Percentiles rank a stretch among this genome's conserved stretches.
Evolutionary conservation across 805 yeast genomes (phyloP).

Genomic region (Candida arabinofermentans): DNA sequence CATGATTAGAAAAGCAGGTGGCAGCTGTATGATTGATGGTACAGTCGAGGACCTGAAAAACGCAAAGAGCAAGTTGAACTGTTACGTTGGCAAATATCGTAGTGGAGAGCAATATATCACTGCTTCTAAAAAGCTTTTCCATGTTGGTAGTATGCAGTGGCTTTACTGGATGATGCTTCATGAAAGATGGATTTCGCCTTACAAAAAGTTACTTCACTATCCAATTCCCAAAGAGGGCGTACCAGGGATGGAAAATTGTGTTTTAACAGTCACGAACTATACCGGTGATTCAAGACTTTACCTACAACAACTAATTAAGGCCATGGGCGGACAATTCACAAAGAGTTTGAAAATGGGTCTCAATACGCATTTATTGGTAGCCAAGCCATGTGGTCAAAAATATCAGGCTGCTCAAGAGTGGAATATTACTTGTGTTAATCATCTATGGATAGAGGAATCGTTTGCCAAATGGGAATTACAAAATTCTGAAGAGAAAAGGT

Average conservation of each 20-base stretch:
- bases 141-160: slow-evolving; percentile 74
- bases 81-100: slow-evolving; percentile 61
- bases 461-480: slow-evolving; percentile 57
- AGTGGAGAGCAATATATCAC: slow-evolving; percentile 50
- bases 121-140: slow-evolving; percentile 38
- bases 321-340: slow-evolving; percentile 76
- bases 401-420: slow-evolving; percentile 70
- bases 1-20: slow-evolving; percentile 53
- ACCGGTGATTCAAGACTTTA: slow-evolving; percentile 81
- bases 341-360: slow-evolving; percentile 51
- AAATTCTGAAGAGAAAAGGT: slow-evolving; percentile 43
- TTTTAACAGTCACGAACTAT: slow-evolving; percentile 72
- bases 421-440: slow-evolving; percentile 66
- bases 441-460: slow-evolving; percentile 85
- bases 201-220: slow-evolving; percentile 52
- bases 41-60: neutral
- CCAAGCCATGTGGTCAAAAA: slow-evolving; percentile 67
- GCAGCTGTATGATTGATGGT: slow-evolving; percentile 32
- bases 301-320: slow-evolving; percentile 54
- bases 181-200: slow-evolving; percentile 53
- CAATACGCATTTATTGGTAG: slow-evolving; percentile 71
- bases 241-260: slow-evolving; percentile 45
- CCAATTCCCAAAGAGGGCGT: slow-evolving; percentile 50
- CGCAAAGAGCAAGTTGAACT: slow-evolving; percentile 30
- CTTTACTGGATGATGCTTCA: slow-evolving; percentile 60